Base-by-base conservation (phyloP, 75 land plant genomes). In the Pinus tabuliformis region DNA sequence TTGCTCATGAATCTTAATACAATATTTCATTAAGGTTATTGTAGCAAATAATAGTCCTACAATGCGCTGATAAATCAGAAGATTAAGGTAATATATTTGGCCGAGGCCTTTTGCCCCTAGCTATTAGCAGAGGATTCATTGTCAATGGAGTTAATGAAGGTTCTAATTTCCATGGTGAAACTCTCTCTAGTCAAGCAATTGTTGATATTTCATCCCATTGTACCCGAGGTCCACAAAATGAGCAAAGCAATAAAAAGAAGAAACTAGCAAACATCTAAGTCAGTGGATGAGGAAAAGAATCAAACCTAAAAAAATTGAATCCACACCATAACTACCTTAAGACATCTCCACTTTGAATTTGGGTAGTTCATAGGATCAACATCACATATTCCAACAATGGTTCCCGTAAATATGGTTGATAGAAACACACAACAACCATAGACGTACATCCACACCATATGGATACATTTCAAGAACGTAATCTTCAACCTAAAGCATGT, bases 291-390 rank as follows among this genome's bases (percentile, higher is more conserved):
- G 4, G 37, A 5, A 1, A 18, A 66, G 36, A 21, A 58, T 66
- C 17, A 37, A 66, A 37, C 1, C 45, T 66, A 37, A 37, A 37
- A 8, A 66, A 33, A 5, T 66, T 37, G 9, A 37, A 37, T 37
- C 5, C 39, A 37, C 39, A 37, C 39, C 39, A 3, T 18, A 21
- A 5, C 18, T n/a, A 89, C 91, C 93, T 90, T 86, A 16, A 94
- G 84, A 18, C 81, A 78, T 75, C 91, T 82, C 98, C 98, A 95
- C 71, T 82, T 82, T 56, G 98, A 95, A 20, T 64, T 78, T 24
- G 81, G 91, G 95, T 95, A 95, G 33, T 82, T 81, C 30, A 21
- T 77, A 62, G 83, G 72, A 75, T 92, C 93, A 33, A 82, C 60
- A 54, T 90, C 91, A 63, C 86, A 85, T 28, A 81, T 81, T 11